Conservation (phyloP, 2,329 filamentous ascomycete genomes). For the Myriosclerotinia duriaeana region DNA sequence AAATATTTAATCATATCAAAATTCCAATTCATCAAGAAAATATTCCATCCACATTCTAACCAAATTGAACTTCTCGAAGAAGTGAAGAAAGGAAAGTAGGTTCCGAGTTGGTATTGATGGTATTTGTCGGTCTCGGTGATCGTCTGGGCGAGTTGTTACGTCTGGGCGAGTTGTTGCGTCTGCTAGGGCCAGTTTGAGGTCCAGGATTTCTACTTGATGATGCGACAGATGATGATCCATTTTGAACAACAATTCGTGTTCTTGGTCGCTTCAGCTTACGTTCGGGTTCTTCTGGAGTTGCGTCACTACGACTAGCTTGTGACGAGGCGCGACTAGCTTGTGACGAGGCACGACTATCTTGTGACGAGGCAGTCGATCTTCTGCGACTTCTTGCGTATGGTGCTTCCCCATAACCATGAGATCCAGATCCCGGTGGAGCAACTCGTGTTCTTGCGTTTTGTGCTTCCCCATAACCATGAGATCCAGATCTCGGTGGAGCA, state of each 20-base stretch:
- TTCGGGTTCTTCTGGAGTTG: conserved; percentile 64
- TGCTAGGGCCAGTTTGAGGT: neutral
- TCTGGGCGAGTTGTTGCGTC: neutral
- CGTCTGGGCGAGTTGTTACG: neutral
- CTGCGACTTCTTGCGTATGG: conserved; percentile 65
- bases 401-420: no score
- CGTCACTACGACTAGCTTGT: conserved; percentile 56
- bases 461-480: no score
- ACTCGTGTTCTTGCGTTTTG: no score
- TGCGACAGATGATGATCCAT: conserved; percentile 46
- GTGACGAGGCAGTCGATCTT: conserved; percentile 69
- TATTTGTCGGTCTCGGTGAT: neutral
- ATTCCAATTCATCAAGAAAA: no score
- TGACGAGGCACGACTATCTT: conserved; percentile 61
- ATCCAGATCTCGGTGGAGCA: no score
- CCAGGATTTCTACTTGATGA: conserved; percentile 15
- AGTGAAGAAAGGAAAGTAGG: conserved; percentile 85
- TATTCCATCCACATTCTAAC: no score
- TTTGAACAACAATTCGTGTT: conserved; percentile 62
- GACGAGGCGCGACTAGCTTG: conserved; percentile 64
- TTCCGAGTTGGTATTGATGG: conserved; percentile 45
- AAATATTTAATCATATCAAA: no score
- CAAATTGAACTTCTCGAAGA: conserved; percentile 68
- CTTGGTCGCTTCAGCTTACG: conserved; percentile 85
- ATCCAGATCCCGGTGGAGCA: no score